Evolutionary conservation across 768 basidiomycete species (phyloP).

Genomic region (Kwoniella sp.): DNA sequence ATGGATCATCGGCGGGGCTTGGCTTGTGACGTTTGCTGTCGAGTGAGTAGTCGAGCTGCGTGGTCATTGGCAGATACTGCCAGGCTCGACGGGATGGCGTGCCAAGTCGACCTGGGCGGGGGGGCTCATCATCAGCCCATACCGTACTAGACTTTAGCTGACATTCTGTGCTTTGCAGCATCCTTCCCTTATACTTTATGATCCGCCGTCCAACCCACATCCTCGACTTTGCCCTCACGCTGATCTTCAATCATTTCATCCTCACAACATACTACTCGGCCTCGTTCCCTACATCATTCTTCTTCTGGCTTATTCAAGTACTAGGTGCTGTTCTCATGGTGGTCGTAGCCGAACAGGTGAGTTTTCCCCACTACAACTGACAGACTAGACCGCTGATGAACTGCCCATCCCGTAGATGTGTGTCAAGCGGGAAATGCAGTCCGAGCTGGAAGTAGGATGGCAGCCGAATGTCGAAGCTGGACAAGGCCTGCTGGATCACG

Average conservation of each 20-base stretch:
- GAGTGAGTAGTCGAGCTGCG: slow-evolving; percentile 88
- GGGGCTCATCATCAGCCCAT: neutral
- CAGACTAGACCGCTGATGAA: neutral
- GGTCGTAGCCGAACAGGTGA: slow-evolving; percentile 81
- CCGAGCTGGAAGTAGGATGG: slow-evolving; percentile 24
- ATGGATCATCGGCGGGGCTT: slow-evolving; percentile 84
- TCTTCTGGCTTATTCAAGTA: slow-evolving; percentile 84
- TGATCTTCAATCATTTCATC: slow-evolving; percentile 85
- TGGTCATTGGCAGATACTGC: too few species aligned
- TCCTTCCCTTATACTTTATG: slow-evolving; percentile 79
- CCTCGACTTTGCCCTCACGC: slow-evolving; percentile 87
- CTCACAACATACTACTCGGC: slow-evolving; percentile 88
- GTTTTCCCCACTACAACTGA: slow-evolving; percentile 43
- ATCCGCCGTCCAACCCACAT: slow-evolving; percentile 88
- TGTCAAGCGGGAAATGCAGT: slow-evolving; percentile 22
- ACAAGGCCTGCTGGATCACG: slow-evolving; percentile 3
- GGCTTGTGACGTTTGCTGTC: slow-evolving; percentile 73
- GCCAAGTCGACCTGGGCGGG: too few species aligned
- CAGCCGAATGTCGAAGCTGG: slow-evolving; percentile 14
- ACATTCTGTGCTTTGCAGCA: slow-evolving; percentile 50
- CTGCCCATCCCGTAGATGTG: slow-evolving; percentile 4
- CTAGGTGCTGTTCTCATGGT: slow-evolving; percentile 68
- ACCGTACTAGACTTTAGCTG: neutral
- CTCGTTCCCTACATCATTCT: slow-evolving; percentile 73
- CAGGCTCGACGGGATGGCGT: too few species aligned